Evolutionary conservation across 495 filamentous ascomycete species (phyloP).

Genomic region (Lasiosphaeriaceae sp.): DNA sequence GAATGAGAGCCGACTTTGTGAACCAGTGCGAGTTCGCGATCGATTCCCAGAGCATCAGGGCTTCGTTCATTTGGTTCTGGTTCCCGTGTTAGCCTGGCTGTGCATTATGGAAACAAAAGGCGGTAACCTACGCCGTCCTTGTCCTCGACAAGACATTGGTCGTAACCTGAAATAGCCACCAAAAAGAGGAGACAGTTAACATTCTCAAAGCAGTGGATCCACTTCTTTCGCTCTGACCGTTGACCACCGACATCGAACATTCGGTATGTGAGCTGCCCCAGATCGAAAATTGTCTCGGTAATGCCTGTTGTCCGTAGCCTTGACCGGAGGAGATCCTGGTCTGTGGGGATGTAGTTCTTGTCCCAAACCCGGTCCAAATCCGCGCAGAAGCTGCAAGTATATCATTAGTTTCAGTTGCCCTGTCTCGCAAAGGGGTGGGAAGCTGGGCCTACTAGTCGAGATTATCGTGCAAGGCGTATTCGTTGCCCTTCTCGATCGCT

Average conservation of each 20-base stretch:
- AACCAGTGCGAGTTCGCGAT: conserved; percentile 98
- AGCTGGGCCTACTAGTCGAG: conserved; percentile 71
- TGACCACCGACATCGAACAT: conserved; percentile 99
- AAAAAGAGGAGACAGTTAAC: conserved; percentile 92
- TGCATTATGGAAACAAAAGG: neutral
- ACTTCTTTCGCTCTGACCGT: conserved; percentile 96
- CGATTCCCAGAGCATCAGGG: conserved; percentile 95
- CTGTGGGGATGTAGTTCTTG: conserved; percentile 85
- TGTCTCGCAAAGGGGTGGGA: neutral
- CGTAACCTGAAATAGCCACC: conserved; percentile 93
- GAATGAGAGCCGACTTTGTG: conserved; percentile 88
- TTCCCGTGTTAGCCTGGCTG: conserved; percentile 14
- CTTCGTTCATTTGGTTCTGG: conserved; percentile 99
- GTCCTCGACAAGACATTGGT: conserved; percentile 95
- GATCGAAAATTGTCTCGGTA: conserved; percentile 92
- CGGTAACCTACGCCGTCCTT: conserved; percentile 78
- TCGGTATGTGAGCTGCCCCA: conserved; percentile 90
- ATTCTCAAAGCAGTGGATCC: conserved; percentile 99
- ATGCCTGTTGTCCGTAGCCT: conserved; percentile 93
- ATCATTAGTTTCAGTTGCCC: neutral
- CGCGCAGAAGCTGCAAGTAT: conserved; percentile 70
- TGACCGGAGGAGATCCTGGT: conserved; percentile 93
- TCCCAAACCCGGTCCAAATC: conserved; percentile 86
- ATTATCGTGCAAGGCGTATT: conserved; percentile 95
- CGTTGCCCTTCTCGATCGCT: conserved; percentile 84